Conservation (phyloP, 2,329 filamentous ascomycete genomes). For the Monosporascus sp. region DNA sequence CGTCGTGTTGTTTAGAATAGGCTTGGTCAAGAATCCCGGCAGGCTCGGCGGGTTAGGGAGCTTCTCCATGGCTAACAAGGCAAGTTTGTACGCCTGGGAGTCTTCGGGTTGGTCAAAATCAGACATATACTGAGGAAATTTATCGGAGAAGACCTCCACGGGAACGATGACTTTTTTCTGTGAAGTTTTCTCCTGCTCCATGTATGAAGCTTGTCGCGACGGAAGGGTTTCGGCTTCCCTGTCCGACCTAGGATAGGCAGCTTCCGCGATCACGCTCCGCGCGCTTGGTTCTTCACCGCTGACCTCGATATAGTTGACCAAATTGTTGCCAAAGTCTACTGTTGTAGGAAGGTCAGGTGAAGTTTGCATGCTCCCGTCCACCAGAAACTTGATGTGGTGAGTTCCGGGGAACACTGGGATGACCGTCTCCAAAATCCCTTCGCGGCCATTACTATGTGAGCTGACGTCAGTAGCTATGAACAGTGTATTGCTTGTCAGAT, state of each 20-base stretch:
- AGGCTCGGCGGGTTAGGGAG: constrained; percentile 79
- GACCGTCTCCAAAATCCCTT: constrained; percentile 66
- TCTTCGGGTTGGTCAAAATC: constrained; percentile 86
- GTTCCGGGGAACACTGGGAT: constrained; percentile 87
- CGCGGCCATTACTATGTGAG: constrained; percentile 42
- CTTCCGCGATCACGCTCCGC: constrained; percentile 22
- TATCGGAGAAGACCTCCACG: constrained; percentile 58
- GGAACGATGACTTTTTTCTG: constrained; percentile 52
- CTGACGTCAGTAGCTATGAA: constrained; percentile 8
- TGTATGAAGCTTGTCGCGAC: constrained; percentile 29
- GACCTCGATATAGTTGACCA: constrained; percentile 98
- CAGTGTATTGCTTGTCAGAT: neutral
- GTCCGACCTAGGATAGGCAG: constrained; percentile 20
- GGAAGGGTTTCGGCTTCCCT: constrained; percentile 24
- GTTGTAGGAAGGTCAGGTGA: constrained; percentile 85
- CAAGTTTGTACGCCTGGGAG: constrained; percentile 65
- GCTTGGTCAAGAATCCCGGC: constrained; percentile 87
- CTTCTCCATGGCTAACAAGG: constrained; percentile 68
- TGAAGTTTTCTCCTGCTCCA: constrained; percentile 38
- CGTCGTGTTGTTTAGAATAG: constrained; percentile 85
- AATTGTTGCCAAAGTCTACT: constrained; percentile 94
- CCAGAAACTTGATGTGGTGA: constrained; percentile 93
- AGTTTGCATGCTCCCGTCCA: constrained; percentile 89
- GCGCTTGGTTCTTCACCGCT: constrained; percentile 44
- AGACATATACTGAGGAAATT: constrained; percentile 77